Evolutionary conservation across 352 stramenopile species (phyloP), one percentile per base, ranked within the genome.

Genomic region (Blastocystis sp.): DNA sequence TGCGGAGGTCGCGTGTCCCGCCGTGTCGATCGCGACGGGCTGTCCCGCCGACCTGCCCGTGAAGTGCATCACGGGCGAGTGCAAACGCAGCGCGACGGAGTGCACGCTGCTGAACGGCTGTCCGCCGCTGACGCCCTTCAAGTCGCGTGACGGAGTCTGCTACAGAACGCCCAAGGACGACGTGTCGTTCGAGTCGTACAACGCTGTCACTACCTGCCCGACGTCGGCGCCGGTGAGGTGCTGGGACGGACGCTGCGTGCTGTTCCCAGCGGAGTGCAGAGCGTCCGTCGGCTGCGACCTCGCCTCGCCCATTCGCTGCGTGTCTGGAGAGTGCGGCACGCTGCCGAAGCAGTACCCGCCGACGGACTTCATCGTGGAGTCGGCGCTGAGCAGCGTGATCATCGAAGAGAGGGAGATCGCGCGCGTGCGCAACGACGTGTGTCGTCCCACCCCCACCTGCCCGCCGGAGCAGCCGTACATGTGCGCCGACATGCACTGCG

Each of bases 31-130:
- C 10, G 26, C 51, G 0, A 85, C 67, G 51, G 74, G 74, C 6
- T 85, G 74, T 41, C 41, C 55, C 59, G 45, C 74, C 6, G 41
- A 62, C 19, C 65, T 31, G 13, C 74, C 74, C 21, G 37, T 67
- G 19, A 62, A 69, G 55, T 85, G 74, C 60, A 62, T 67, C 33
- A 41, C 65, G 31, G 41, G 55, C n/a, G 19, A 41, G 24, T 85
- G 74, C 66, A 59, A 69, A 9, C 19, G 16, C 3, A 26, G 31
- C 3, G 26, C 29, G 29, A 62, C 55, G 2, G 61, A 66, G 29
- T 85, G 74, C 31, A 62, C 74, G 33, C 50, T 85, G 19, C 31
- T 85, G 3, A 85, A 85, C 50, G 74, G 74, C 19, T 85, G 74
- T 55, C 39, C 74, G 24, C 74, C 60, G 16, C 31, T 69, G 3